phyloP scores from a whole-genome alignment of 306 rosid genomes.

The Arachis stenosperma region DNA sequence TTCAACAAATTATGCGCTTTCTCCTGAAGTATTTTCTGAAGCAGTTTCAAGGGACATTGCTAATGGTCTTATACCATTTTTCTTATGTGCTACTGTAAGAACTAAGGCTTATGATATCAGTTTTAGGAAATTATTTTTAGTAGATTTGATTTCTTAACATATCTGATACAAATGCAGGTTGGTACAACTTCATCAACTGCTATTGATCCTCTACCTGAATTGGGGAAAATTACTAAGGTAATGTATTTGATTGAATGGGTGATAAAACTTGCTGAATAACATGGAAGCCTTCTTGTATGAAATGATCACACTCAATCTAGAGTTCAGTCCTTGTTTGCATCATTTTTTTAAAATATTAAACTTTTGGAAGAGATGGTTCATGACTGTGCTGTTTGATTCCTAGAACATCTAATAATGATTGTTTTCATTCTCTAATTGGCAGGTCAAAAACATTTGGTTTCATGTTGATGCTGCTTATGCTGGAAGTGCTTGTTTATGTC shows the following conservation, averaged over 20 bases:
- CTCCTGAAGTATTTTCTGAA: constrained; percentile 67
- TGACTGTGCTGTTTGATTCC: background rate
- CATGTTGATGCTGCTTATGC: constrained; percentile 98
- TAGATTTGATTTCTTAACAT: constrained; percentile 15
- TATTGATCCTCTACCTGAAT: constrained; percentile 74
- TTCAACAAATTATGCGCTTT: constrained; percentile 73
- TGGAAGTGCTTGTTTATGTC: constrained; percentile 97
- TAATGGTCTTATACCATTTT: constrained; percentile 76
- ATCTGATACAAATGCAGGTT: constrained; percentile 54
- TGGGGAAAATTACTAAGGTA: constrained; percentile 80
- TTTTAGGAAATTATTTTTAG: background rate
- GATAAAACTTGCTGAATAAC: constrained; percentile 17
- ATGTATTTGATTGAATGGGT: constrained; percentile 31
- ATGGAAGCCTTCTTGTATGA: constrained; percentile 25
- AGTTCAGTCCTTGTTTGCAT: too few species aligned
- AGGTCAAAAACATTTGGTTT: constrained; percentile 81
- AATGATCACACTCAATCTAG: background rate
- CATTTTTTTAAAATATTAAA: too few species aligned
- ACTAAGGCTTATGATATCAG: constrained; percentile 21
- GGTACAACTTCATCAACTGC: constrained; percentile 98
- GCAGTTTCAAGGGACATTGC: constrained; percentile 69
- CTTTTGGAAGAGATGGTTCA: constrained; percentile 13
- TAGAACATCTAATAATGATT: constrained; percentile 21
- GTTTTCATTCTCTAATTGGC: constrained; percentile 38
- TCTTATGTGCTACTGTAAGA: constrained; percentile 92